Base-by-base conservation (phyloP, 2,329 filamentous ascomycete species). In the Botrytis byssoidea region DNA sequence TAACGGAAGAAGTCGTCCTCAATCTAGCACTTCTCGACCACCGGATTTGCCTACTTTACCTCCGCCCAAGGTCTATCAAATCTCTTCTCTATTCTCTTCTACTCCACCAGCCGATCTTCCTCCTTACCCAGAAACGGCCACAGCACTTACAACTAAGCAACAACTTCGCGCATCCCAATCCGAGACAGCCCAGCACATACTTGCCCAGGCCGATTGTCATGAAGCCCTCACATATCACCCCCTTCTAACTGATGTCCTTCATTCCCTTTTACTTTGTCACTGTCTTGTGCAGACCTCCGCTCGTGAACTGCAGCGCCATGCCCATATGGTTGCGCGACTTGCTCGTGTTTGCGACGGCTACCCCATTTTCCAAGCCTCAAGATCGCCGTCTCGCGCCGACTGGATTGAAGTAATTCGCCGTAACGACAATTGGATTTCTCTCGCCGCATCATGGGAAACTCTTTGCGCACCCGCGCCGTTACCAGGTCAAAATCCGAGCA, bases 151-250 rank as follows among this genome's bases (percentile, higher is more conserved):
- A 18, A 81, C 77, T 73, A 79, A 79, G 75, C 75, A 81, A 76
- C 77, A 77, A 75, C 76, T 81, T 42, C 73, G 81, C 74, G 63
- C 79, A 35, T 74, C 80, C 25, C 78, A 81, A 51, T 78, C 78
- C 29, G 77, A 81, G 74, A 71, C 80, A 16, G 72, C 75, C 10
- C 79, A 83, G 22, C 75, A 81, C 7, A 76, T 83, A 48, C 81
- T 84, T 73, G 83, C 82, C 40, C 77, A 80, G 75, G 81, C 83
- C 18, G 84, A 86, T 73, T 85, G 83, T 70, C 85, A 88, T 61
- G 92, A 94, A 83, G 87, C 87, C 59, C 86, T 93, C 42, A 96
- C 93, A 1, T 96, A 93, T 80, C 93, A 97, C 79, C 94, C 93
- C 0, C 86, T 96, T 14, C 85, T 97, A 18, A 90, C 90, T 10